These are phyloP conservation scores for Heterobasidion irregulare DNA, from an alignment of 1,284 basidiomycete species.

Conservation along the genomic window DNA sequence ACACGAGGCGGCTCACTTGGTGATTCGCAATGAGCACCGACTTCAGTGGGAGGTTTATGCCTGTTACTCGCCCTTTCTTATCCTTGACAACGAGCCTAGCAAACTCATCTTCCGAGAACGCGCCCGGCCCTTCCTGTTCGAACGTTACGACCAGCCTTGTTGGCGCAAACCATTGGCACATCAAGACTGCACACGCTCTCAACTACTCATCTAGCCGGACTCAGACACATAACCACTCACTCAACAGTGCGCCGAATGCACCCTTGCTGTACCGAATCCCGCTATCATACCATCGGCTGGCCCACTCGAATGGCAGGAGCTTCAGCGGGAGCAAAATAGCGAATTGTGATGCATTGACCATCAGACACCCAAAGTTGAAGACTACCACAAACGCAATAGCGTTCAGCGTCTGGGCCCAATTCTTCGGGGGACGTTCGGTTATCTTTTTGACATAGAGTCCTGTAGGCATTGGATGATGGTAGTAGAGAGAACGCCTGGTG, in stretches of 20 bases:
- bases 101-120: constrained; percentile 50
- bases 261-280: constrained; percentile 79
- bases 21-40: constrained; percentile 79
- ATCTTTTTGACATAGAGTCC: constrained; percentile 48
- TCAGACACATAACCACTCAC: constrained; percentile 34
- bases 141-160: constrained; percentile 72
- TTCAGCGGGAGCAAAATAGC: constrained; percentile 58
- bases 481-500: neutral
- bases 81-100: constrained; percentile 48
- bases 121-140: constrained; percentile 56
- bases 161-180: constrained; percentile 78
- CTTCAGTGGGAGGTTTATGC: constrained; percentile 67
- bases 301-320: constrained; percentile 42
- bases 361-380: constrained; percentile 62
- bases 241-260: constrained; percentile 64
- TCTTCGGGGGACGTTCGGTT: constrained; percentile 41
- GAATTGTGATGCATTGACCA: constrained; percentile 67
- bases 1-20: constrained; percentile 40
- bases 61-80: constrained; percentile 44
- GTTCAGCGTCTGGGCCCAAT: constrained; percentile 45
- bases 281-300: constrained; percentile 48
- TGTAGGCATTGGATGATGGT: neutral
- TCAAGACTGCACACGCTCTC: constrained; percentile 46
- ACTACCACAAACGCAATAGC: constrained; percentile 48
- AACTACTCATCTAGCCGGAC: neutral